Base-by-base conservation (phyloP, 345 rosid species). In the Populus euphratica region DNA sequence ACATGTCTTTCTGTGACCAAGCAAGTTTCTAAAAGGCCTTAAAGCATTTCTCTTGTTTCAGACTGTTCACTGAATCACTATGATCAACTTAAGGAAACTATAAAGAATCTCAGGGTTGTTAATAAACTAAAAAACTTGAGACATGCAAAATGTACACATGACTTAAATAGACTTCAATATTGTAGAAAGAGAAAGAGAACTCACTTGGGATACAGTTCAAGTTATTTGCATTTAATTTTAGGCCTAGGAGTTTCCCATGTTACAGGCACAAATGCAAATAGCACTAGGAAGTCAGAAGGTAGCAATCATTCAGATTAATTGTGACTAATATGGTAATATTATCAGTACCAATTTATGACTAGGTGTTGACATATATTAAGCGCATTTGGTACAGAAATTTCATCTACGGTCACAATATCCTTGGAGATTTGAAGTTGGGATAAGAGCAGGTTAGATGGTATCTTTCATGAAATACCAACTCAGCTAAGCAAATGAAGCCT, bases 401-500 rank as follows among this genome's bases (percentile, higher is more conserved):
- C 17, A 44, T 44, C 50, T 0, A 38, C 41, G 1, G 50, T 12
- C 50, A 44, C 12, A 68, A 44, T 25, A 70, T 65, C 41, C 18
- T 44, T 43, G 43, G 18, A 38, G 12, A 17, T 47, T 63, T 38
- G 50, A 33, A 18, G 31, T 35, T 18, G 44, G 59, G 12, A 47
- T 27, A 14, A 29, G 29, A 64, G 64, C 71, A 65, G 44, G 77
- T 27, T 20, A 47, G 27, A 41, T 3, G 50, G 50, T 44, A 44
- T 44, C 50, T 44, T 44, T 2, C 17, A 44, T 12, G 17, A 44
- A 44, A 44, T 11, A 44, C 50, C 50, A 44, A 44, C 14, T 13
- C 50, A 44, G 50, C 41, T 9, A 5, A 38, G 44, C 35, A 52
- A 23, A 29, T 36, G 62, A 59, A 81, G 54, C 59, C 79, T 77